Base-by-base conservation (phyloP, 2,329 filamentous ascomycete genomes). In the Ophiostoma piceae region DNA sequence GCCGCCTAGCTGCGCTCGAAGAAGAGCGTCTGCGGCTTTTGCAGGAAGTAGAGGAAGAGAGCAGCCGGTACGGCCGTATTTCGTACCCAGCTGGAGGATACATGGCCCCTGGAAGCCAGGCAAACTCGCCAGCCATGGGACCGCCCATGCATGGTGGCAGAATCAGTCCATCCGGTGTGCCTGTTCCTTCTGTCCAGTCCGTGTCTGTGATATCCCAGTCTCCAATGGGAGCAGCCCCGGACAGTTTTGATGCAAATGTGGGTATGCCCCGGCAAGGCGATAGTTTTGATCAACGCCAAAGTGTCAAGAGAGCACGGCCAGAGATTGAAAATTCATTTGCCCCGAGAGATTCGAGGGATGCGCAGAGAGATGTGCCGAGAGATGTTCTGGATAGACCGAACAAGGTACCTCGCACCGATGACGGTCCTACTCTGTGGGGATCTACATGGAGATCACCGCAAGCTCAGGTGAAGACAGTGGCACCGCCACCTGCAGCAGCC, bases 1-100 rank as follows among this genome's bases (percentile, higher is more conserved):
- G 67, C 22, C 54, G 67, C 22, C 22, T 68, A 22, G 67, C 67
- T 19, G 67, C 16, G 35, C 39, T 68, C 8, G 67, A 68, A 22
- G 37, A 43, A 47, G 67, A 68, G 54, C 67, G 67, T 4, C 54
- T 43, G 2, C 43, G 43, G 60, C 54, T 68, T 6, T 8, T 68
- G 54, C 54, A 47, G 16, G 67, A 64, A 19, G 54, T 47, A 7
- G 67, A 68, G 19, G 67, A 62, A 22, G 67, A 68, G 19, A 51
- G 29, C 6, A 22, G n/a, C 12, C 35, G 39, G 14, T 43, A 62
- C 16, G 39, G 51, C n/a, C 37, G 35, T 12, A 19, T 37, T 8
- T 32, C 14, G 8, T 64, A 11, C 19, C 26, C 47, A n/a, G 9
- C 12, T 26, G 26, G 39, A 11, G 65, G 65, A 3, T 66, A 41